Conservation (phyloP, 768 basidiomycete species). For the Boletales sp. region DNA sequence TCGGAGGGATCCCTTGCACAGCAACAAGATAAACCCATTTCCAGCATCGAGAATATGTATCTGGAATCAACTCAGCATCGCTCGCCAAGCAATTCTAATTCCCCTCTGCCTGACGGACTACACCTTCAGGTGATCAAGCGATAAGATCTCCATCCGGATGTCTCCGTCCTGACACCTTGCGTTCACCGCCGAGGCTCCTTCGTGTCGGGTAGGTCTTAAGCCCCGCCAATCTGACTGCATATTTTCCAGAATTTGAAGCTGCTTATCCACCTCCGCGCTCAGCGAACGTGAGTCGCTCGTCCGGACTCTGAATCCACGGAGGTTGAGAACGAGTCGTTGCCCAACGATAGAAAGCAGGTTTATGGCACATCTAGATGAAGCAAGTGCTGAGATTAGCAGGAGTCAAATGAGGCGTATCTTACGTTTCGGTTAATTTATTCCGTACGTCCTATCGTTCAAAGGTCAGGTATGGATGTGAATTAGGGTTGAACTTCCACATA, state of each 20-base stretch:
- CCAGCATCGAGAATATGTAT: no score
- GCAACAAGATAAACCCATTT: no score
- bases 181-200: no score
- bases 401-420: not conserved
- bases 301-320: slow-evolving; percentile 9
- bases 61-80: no score
- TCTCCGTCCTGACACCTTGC: no score
- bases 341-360: slow-evolving; percentile 17
- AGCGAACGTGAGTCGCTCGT: slow-evolving; percentile 2
- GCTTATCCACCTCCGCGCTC: slow-evolving; percentile 16
- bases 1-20: no score
- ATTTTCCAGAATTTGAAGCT: slow-evolving; percentile 4
- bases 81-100: no score
- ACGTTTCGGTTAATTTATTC: not conserved
- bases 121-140: no score
- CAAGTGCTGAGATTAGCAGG: no score
- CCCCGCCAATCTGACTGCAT: not conserved
- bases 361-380: slow-evolving; percentile 2
- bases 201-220: not conserved
- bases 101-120: no score
- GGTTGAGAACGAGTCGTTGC: slow-evolving; percentile 20
- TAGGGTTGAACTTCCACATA: not conserved
- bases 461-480: no score
- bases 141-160: no score
- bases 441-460: not conserved